Conservation (phyloP, 148 eudicot species). For the Gaultheria prostrata region DNA sequence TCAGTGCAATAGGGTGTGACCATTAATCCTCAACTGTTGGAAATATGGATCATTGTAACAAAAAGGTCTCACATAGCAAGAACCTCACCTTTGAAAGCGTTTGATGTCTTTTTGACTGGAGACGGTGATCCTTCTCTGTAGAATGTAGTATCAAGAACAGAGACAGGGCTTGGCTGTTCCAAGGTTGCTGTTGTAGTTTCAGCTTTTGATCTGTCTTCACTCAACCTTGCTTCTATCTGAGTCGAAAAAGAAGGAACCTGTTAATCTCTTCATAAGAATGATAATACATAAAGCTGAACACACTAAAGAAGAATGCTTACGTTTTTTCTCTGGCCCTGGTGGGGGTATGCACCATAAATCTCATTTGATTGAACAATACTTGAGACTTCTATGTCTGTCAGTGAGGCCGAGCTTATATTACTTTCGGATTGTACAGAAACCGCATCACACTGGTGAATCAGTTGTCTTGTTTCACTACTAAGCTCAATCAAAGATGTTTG, state of each 20-base stretch:
- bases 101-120: conserved; percentile 62
- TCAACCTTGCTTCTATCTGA: conserved; percentile 42
- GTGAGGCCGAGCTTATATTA: conserved; percentile 36
- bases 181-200: conserved; percentile 30
- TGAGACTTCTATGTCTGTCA: conserved; percentile 34
- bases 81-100: conserved; percentile 49
- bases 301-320: conserved; percentile 19
- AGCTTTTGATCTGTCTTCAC: conserved; percentile 32
- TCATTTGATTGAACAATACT: conserved; percentile 27
- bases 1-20: neutral
- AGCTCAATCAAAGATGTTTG: conserved; percentile 33
- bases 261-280: conserved; percentile 18
- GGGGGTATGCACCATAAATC: conserved; percentile 22
- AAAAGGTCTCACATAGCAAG: neutral
- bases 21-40: neutral
- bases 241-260: conserved; percentile 19
- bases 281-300: neutral
- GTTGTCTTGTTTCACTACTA: conserved; percentile 28
- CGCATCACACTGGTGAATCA: conserved; percentile 33
- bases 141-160: conserved; percentile 70
- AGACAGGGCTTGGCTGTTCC: conserved; percentile 93
- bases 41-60: neutral
- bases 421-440: conserved; percentile 38
- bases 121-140: conserved; percentile 69
- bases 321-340: conserved; percentile 17